Evolutionary conservation across 768 basidiomycete species (phyloP).

Genomic region (Lepiota subincarnata): DNA sequence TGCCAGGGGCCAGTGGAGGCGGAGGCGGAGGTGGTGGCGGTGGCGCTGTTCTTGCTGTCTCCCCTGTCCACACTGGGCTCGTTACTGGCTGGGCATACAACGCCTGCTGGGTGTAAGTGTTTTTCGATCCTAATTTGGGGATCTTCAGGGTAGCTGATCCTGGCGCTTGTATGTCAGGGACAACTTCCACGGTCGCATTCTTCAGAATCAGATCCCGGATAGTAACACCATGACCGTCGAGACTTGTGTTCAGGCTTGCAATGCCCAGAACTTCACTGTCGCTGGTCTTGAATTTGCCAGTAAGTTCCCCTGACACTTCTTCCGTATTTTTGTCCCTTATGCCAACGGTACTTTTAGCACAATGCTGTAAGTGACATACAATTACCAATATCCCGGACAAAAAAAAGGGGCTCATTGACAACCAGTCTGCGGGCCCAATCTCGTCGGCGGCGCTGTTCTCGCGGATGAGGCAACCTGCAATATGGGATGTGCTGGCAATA

Average conservation of each 20-base stretch:
- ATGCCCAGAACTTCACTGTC: constrained; percentile 50
- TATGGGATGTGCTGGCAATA: constrained; percentile 71
- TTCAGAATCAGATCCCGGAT: constrained; percentile 27
- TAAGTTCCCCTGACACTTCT: constrained; percentile 25
- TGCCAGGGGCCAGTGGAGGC: constrained; percentile 32
- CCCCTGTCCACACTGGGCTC: constrained; percentile 48
- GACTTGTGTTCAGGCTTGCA: constrained; percentile 59
- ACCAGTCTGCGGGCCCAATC: constrained; percentile 65
- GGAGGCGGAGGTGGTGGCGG: constrained; percentile 35
- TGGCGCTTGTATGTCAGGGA: constrained; percentile 34
- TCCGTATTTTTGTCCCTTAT: neutral
- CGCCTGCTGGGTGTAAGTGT: constrained; percentile 60
- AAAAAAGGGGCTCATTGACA: neutral
- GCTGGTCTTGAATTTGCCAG: constrained; percentile 68
- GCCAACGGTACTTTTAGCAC: constrained; percentile 18
- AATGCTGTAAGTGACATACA: constrained; percentile 39
- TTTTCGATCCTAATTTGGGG: neutral
- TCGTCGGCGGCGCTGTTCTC: constrained; percentile 56
- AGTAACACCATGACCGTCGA: constrained; percentile 48
- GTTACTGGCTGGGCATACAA: constrained; percentile 55
- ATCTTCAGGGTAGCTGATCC: neutral
- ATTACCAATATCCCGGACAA: too few relatives aligned
- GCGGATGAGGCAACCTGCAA: constrained; percentile 53
- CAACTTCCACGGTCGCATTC: constrained; percentile 60
- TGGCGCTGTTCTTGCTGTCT: constrained; percentile 23